Percentiles rank a stretch among this genome's conserved stretches.
Evolutionary conservation across 2,329 filamentous ascomycete genomes (phyloP).

Genomic region (Cercospora nicotianae): DNA sequence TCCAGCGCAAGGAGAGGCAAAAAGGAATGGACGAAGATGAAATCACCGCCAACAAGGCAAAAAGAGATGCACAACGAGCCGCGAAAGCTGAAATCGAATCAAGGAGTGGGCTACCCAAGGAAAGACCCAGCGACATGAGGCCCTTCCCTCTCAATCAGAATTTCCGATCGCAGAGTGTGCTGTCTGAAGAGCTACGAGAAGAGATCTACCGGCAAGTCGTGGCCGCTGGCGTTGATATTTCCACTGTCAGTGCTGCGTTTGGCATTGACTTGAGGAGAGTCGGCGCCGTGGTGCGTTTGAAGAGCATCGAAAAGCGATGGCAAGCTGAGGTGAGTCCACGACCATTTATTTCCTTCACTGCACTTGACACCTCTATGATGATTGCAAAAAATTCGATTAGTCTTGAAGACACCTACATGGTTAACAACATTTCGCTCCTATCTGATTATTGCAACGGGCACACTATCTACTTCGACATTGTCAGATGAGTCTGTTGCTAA

Average conservation of each 20-base stretch:
- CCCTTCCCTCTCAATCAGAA: slow-evolving; percentile 74
- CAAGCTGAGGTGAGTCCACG: slow-evolving; percentile 64
- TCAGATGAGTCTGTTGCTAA: slow-evolving; percentile 1
- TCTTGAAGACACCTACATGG: slow-evolving; percentile 97
- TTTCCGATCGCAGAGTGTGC: slow-evolving; percentile 70
- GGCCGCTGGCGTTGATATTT: slow-evolving; percentile 65
- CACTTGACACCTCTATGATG: slow-evolving; percentile 55
- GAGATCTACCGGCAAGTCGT: slow-evolving; percentile 71
- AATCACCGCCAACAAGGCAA: slow-evolving; percentile 20
- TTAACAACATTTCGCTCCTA: slow-evolving; percentile 79
- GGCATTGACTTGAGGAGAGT: slow-evolving; percentile 80
- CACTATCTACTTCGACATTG: not conserved
- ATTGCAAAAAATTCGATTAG: slow-evolving; percentile 90
- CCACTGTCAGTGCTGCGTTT: slow-evolving; percentile 73
- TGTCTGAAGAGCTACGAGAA: slow-evolving; percentile 71
- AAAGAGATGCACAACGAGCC: slow-evolving; percentile 23
- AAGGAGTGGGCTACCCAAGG: slow-evolving; percentile 30
- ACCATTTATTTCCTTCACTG: slow-evolving; percentile 7
- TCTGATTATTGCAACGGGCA: slow-evolving; percentile 56
- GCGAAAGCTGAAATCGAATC: slow-evolving; percentile 27
- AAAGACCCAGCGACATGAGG: slow-evolving; percentile 38
- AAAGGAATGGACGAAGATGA: slow-evolving; percentile 30
- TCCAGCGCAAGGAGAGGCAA: slow-evolving; percentile 25
- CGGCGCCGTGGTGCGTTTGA: slow-evolving; percentile 80
- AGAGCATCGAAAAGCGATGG: slow-evolving; percentile 82